Evolutionary conservation across 2,329 filamentous ascomycete genomes (phyloP), one percentile per base, ranked within the genome.

Genomic region (Stemphylium vesicarium): DNA sequence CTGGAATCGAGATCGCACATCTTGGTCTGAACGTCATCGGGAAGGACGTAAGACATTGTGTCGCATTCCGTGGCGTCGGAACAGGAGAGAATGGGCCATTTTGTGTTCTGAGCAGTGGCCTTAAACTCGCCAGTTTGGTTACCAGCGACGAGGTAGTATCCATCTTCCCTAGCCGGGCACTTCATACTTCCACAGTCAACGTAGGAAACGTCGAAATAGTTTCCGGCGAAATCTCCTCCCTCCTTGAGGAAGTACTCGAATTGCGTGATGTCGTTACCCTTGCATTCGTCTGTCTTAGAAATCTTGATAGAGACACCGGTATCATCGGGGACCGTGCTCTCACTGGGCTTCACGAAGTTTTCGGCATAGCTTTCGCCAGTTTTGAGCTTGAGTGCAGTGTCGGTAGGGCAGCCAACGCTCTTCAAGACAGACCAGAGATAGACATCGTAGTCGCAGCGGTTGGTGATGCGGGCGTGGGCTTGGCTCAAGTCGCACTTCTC

Each of bases 301-400:
- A 78, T 50, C 65, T 78, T 78, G 63, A 78, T 69, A 4, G 76
- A 78, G 12, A 75, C 62, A 52, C 75, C 76, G 8, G 56, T 56
- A 13, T 50, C 55, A 20, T 20, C 20, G 20, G 20, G 20, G 20
- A 4, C 20, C 3, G 3, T 4, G 20, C 20, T 20, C 24, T 62
- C 56, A 26, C 35, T 35, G 32, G 63, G 33, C 16, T 61, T 32
- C 11, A 63, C 37, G 60, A 69, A 72, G 60, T 69, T 69, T 65
- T 77, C 74, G 16, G 59, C 56, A 59, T 75, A 77, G 20, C 41
- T 59, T 9, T 65, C 63, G 37, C 72, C 73, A 11, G 57, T 56
- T 45, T 70, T 62, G n/a, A 74, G 33, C 8, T 62, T 65, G n/a
- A 67, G 4, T 20, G 20, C 56, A 46, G 59, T 65, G n/a, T 42